Evolutionary conservation across 805 yeast species (phyloP), one percentile per base, ranked within the genome.

Genomic region (Metschnikowia chrysomelidarum): DNA sequence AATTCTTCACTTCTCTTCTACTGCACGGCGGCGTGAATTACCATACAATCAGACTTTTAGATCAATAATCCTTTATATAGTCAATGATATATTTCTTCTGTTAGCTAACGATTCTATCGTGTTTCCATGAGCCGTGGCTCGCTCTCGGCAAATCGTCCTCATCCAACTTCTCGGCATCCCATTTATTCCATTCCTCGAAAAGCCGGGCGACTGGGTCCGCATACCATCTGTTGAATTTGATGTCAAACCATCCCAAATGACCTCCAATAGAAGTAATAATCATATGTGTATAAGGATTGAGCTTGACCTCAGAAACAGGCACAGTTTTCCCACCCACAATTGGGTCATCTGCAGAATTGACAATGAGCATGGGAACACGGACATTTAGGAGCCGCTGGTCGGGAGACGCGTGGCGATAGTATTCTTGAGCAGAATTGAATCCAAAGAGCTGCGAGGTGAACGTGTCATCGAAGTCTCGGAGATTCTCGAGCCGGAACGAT

Each of bases 311-410:
- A 4, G 53, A 34, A 15, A 41, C 39, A 7, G 89, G 87, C 25
- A 78, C 68, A 23, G 71, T 62, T 12, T 71, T 63, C 9, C 74
- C 72, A 4, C 71, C 69, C 26, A 78, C 71, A 27, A 82, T 71
- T 5, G 91, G 87, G 53, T 83, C 93, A 53, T 83, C 91, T 13
- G 55, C 49, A 0, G 88, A 68, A 49, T 73, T 77, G 15, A 83
- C 56, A n/a, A 77, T 69, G 34, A 83, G 41, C 29, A 75, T 60
- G 10, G 93, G 93, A 4, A 80, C 76, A 41, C 75, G 69, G 29
- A 82, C 72, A 39, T 73, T 66, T 25, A 69, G 59, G 13, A 82
- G 57, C 45, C 81, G 64, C 43, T 75, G 71, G 20, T 72, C 65
- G 1, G 89, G 83, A 11, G 82, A 73, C 2, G 82, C 85, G 20